Evolutionary conservation across 805 yeast species (phyloP), one percentile per base, ranked within the genome.

Genomic region (Blastobotrys mokoenaii): DNA sequence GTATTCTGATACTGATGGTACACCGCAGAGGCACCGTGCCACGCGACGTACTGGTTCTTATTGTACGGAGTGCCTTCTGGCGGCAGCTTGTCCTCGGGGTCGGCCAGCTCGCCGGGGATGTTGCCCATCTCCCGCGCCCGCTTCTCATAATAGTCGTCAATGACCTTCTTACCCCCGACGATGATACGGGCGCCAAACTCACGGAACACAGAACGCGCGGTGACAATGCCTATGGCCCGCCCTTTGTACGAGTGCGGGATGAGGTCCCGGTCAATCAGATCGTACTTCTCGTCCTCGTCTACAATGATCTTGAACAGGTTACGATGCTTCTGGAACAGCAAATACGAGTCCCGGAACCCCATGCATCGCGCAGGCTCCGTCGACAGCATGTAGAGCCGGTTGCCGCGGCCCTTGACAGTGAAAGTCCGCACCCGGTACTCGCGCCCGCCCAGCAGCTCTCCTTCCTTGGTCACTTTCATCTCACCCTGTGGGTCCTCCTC

Each of bases 321-420:
- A 42, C 79, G 75, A 66, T 90, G 96, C 41, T 88, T 84, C 60
- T 89, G 95, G 67, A 90, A 88, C 48, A 90, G 71, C 44, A 88
- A 69, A 58, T 90, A 88, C 2, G 96, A 85, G 60, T 90, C 97
- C 54, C 96, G 74, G 66, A 88, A 85, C 2, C 97, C 97, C 50
- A 90, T 87, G 57, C 90, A 79, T 54, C 97, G 76, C 1, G 98
- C 97, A 2, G 96, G 96, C 60, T 93, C 98, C 0, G 97, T 89
- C 2, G 95, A 82, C 40, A 93, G 76, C 95, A 90, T 89, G 63
- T 78, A 93, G 47, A 80, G 70, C 52, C 80, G 72, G 16, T 79
- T 76, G 7, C 95, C 96, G 45, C 77, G 70, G 3, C 78, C 80
- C 36, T 48, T 46, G 17, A 68, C 58, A 11, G 65, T 67, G 56